Conservation (phyloP, 768 basidiomycete species). For the Phlebiopsis flavidoalba region DNA sequence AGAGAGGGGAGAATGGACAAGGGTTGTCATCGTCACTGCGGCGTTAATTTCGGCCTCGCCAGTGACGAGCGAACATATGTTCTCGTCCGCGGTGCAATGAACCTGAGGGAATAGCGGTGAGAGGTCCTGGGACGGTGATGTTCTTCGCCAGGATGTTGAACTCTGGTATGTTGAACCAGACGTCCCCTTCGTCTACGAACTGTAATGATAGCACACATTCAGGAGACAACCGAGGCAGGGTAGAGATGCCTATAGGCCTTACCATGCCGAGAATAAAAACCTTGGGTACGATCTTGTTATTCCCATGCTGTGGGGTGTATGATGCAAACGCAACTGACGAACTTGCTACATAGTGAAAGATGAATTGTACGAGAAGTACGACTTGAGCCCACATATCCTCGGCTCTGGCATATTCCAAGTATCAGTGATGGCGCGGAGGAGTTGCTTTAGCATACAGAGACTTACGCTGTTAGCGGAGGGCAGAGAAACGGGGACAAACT, state of each 20-base stretch:
- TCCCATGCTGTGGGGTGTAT: neutral
- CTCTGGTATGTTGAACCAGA: slow-evolving; percentile 22
- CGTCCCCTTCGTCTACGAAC: slow-evolving; percentile 10
- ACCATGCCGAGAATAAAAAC: slow-evolving; percentile 9
- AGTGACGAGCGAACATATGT: slow-evolving; percentile 33
- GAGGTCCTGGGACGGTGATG: slow-evolving; percentile 33
- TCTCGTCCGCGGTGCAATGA: slow-evolving; percentile 29
- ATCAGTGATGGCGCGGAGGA: too few species aligned
- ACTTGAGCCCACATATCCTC: neutral
- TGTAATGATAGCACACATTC: neutral
- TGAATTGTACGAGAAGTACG: neutral
- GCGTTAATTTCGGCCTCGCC: slow-evolving; percentile 41
- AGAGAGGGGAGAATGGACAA: slow-evolving; percentile 27
- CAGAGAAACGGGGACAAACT: neutral
- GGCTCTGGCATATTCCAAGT: neutral
- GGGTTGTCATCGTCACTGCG: slow-evolving; percentile 26
- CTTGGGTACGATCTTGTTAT: slow-evolving; percentile 1
- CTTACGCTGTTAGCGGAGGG: neutral
- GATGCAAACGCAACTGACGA: neutral
- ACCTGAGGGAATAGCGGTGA: slow-evolving; percentile 35
- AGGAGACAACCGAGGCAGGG: neutral
- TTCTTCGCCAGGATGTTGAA: slow-evolving; percentile 31
- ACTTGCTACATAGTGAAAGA: neutral
- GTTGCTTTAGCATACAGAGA: too few species aligned
- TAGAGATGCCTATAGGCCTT: neutral